phyloP scores from a whole-genome alignment of 2,329 filamentous ascomycete species.

The Setomelanomma holmii region DNA sequence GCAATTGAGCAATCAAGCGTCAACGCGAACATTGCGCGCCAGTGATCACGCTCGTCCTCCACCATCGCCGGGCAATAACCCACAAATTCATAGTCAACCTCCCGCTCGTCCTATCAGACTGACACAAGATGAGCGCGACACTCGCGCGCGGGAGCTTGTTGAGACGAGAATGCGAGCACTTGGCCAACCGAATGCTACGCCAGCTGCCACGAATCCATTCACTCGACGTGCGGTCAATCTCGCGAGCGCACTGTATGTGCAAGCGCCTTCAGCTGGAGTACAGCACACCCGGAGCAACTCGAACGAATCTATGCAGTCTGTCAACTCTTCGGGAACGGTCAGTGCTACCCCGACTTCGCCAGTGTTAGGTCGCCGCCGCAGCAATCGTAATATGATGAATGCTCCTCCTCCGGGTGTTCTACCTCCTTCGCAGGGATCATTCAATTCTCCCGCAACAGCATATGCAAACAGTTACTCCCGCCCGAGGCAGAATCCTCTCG shows the following conservation, averaged over 20 bases:
- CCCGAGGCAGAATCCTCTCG: conserved; percentile 33
- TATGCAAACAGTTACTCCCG: conserved; percentile 41
- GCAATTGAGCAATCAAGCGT: conserved; percentile 44
- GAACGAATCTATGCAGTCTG: conserved; percentile 41
- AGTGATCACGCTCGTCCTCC: conserved; percentile 42
- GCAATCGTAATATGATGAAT: conserved; percentile 43
- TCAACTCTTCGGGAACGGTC: conserved; percentile 38
- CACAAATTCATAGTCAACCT: conserved; percentile 22
- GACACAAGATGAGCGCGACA: conserved; percentile 43
- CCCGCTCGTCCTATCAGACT: conserved; percentile 33
- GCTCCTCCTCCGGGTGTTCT: conserved; percentile 30
- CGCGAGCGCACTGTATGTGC: conserved; percentile 19
- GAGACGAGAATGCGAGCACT: conserved; percentile 44
- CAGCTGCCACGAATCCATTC: conserved; percentile 46
- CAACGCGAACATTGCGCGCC: conserved; percentile 45
- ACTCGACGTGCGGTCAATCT: conserved; percentile 37
- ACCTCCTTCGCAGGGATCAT: conserved; percentile 32
- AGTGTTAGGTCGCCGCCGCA: conserved; percentile 41
- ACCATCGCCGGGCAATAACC: conserved; percentile 30
- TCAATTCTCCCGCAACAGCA: conserved; percentile 28
- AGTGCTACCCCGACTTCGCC: conserved; percentile 36
- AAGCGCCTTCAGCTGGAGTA: conserved; percentile 14
- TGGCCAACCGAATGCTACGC: conserved; percentile 33
- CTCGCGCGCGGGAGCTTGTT: conserved; percentile 46
- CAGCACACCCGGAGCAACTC: conserved; percentile 42